Percentiles rank a stretch among this genome's conserved stretches.
Conservation (phyloP, 1,284 basidiomycete genomes). For the Omphalotus olearius region DNA sequence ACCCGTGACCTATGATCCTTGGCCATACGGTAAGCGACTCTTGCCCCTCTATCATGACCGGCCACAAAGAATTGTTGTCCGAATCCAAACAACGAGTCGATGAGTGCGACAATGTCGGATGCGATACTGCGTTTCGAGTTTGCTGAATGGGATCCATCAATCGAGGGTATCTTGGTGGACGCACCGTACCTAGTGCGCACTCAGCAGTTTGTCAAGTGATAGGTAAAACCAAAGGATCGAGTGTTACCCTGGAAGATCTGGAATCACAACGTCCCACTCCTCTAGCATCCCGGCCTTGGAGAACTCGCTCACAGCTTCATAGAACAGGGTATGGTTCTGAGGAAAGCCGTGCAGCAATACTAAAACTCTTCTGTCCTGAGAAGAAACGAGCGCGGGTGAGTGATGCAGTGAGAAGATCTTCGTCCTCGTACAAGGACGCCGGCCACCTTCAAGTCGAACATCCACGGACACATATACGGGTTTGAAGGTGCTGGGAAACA, state of each 20-base stretch:
- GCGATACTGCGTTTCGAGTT: constrained; percentile 14
- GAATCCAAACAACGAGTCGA: constrained; percentile 5
- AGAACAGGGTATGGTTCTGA: constrained; percentile 12
- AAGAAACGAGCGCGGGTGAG: background rate
- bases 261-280: constrained; percentile 13
- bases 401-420: constrained; percentile 12
- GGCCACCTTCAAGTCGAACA: background rate
- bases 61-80: constrained; percentile 10
- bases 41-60: constrained; percentile 14
- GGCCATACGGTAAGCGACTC: constrained; percentile 13
- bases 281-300: constrained; percentile 8
- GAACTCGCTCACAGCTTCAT: constrained; percentile 7
- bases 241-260: constrained; percentile 14
- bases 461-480: background rate
- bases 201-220: background rate
- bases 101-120: constrained; percentile 10
- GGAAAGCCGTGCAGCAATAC: constrained; percentile 13
- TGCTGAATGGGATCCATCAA: constrained; percentile 12
- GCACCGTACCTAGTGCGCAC: constrained; percentile 7
- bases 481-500: constrained; percentile 2
- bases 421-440: background rate
- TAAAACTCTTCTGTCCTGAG: constrained; percentile 3
- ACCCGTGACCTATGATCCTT: constrained; percentile 8
- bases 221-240: background rate
- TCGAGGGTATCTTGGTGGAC: constrained; percentile 10